Evolutionary conservation across 768 basidiomycete species (phyloP), one percentile per base, ranked within the genome.

Genomic region (Phanerochaete carnosa): DNA sequence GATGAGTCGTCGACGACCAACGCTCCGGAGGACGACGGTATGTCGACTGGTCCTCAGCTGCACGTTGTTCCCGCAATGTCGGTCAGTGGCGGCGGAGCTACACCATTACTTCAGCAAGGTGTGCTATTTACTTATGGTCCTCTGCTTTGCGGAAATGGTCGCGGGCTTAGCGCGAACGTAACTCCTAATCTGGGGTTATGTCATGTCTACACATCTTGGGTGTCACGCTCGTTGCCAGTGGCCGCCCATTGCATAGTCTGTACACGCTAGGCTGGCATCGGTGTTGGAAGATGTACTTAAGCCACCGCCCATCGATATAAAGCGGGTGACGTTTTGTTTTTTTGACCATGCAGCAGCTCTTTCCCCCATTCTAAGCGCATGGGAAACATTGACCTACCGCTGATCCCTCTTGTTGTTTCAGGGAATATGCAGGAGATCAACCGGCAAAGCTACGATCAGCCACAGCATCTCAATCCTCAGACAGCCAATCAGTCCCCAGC

Each of bases 11-110:
- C 79, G 46, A 79, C 75, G 66, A 87, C 87, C 65, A 85, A 85
- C 55, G 85, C 85, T 13, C 87, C 86, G 1, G 81, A 83, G 2
- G 86, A 83, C 2, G 80, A 81, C 57, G 83, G 75, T 57, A 73
- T 77, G 53, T 69, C 75, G 9, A 74, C 75, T n/a, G 85, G 87
- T 0, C 90, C 88, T 0, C 82, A 81, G 55, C 79, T 94, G 62
- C 84, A 91, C 68, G 87, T 94, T 62, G 90, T 92, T 7, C 92
- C 92, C 45, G 89, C 91, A 22, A 94, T 92, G 2, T 92, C 92
- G 8, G 79, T 94, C 58, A 87, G 85, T 46, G 86, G 83, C 25
- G 85, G 76, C 35, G 79, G 75, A 28, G 75, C 75, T 37, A 73
- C 75, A 11, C 79, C 82, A 43, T 88, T 86, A 77, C 75, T 87